Conservation (phyloP, 306 rosid species). For the Fagus crenata region DNA sequence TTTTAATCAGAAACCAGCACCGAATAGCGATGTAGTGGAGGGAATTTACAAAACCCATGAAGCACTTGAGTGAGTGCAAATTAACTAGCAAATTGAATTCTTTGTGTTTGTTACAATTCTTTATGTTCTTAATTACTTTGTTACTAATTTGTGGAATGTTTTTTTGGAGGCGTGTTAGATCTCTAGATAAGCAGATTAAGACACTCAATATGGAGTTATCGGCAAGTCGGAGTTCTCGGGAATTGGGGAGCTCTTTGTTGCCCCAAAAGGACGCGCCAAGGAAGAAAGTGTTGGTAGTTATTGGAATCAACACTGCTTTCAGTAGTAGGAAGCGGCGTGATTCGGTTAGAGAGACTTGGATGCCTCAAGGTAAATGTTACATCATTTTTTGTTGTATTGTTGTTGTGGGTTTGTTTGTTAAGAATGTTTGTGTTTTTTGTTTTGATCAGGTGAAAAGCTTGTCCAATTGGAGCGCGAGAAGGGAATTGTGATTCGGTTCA, state of each 20-base stretch:
- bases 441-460: slow-evolving; percentile 74
- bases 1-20: slow-evolving; percentile 52
- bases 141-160: slow-evolving; percentile 14
- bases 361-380: slow-evolving; percentile 77
- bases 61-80: slow-evolving; percentile 80
- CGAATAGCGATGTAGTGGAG: slow-evolving; percentile 49
- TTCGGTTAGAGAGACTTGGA: slow-evolving; percentile 98
- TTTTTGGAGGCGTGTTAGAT: slow-evolving; percentile 53
- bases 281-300: slow-evolving; percentile 80
- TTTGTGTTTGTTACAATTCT: slow-evolving; percentile 26
- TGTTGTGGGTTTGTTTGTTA: slow-evolving; percentile 32
- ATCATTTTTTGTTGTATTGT: neutral
- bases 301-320: slow-evolving; percentile 97
- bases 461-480: slow-evolving; percentile 87
- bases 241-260: slow-evolving; percentile 38
- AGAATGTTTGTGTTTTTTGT: neutral
- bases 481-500: slow-evolving; percentile 92
- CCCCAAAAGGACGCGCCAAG: slow-evolving; percentile 34
- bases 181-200: slow-evolving; percentile 84
- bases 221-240: slow-evolving; percentile 69
- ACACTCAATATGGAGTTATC: slow-evolving; percentile 79
- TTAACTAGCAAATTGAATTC: slow-evolving; percentile 17
- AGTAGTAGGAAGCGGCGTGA: slow-evolving; percentile 96
- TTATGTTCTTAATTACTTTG: slow-evolving; percentile 8
- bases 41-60: slow-evolving; percentile 78